Conservation (phyloP, 306 rosid species). For the Myrica gale region DNA sequence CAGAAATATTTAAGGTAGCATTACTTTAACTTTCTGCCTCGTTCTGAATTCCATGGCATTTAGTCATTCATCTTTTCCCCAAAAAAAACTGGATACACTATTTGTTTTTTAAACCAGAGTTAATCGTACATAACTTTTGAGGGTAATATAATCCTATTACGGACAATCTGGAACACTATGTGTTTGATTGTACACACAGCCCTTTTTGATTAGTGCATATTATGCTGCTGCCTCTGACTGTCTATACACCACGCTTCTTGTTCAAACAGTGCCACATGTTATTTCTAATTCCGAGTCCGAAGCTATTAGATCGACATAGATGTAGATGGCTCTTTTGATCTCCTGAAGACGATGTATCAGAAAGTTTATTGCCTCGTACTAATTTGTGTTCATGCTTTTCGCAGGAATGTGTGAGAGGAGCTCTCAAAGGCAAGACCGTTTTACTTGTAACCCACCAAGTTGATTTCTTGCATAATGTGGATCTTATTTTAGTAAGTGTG, state of each 20-base stretch:
- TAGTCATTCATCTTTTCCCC: neutral
- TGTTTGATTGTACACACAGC: neutral
- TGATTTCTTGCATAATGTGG: conserved; percentile 91
- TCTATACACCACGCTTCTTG: neutral
- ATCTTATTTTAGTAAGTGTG: conserved; percentile 65
- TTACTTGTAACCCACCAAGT: conserved; percentile 96
- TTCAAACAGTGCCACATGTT: neutral
- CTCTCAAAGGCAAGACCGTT: conserved; percentile 71
- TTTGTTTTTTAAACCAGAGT: conserved; percentile 1
- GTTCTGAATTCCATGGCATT: neutral
- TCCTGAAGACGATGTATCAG: neutral
- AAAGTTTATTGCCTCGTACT: neutral
- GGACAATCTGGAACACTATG: neutral
- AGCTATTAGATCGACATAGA: neutral
- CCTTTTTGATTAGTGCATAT: neutral
- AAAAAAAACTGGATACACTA: neutral
- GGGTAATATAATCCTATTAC: neutral
- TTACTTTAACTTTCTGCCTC: neutral
- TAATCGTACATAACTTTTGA: neutral
- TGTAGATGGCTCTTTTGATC: neutral
- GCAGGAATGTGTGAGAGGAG: conserved; percentile 93
- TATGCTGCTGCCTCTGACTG: neutral
- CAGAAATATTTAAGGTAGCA: conserved; percentile 83
- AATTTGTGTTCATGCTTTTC: conserved; percentile 3
- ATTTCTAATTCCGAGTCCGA: neutral